Evolutionary conservation across 495 filamentous ascomycete species (phyloP).

Genomic region (Penicillium diatomitis): DNA sequence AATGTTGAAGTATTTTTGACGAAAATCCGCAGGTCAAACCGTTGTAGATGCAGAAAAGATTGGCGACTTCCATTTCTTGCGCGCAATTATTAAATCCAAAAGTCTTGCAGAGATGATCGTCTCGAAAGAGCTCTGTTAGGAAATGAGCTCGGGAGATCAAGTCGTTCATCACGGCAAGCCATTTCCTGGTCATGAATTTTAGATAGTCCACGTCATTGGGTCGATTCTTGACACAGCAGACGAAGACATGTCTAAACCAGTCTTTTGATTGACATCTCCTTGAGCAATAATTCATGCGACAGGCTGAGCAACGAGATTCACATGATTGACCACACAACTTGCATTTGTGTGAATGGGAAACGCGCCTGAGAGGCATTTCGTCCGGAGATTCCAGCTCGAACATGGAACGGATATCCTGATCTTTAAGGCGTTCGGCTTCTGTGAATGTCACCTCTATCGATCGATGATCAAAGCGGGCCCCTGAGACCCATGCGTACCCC

Average conservation of each 20-base stretch:
- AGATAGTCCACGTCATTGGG: background rate
- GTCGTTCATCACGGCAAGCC: background rate
- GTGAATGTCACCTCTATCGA: background rate
- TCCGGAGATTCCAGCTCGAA: background rate
- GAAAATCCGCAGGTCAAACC: background rate
- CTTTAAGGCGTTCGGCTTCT: background rate
- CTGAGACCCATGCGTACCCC: background rate
- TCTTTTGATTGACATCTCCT: background rate
- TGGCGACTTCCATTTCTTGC: background rate
- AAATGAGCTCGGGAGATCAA: background rate
- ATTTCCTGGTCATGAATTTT: background rate
- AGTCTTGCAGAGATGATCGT: background rate
- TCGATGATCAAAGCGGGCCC: background rate
- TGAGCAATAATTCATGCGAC: background rate
- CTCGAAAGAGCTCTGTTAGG: background rate
- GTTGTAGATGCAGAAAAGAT: background rate
- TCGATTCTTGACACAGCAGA: background rate
- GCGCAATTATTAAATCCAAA: background rate
- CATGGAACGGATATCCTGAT: background rate
- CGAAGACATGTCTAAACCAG: background rate
- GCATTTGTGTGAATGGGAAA: background rate
- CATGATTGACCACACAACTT: background rate
- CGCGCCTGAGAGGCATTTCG: background rate
- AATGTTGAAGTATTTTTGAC: background rate
- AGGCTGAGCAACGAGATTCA: background rate